These are phyloP conservation scores for Globisporangium sylvaticum DNA, from an alignment of 352 stramenopile species.

Conservation along the genomic window DNA sequence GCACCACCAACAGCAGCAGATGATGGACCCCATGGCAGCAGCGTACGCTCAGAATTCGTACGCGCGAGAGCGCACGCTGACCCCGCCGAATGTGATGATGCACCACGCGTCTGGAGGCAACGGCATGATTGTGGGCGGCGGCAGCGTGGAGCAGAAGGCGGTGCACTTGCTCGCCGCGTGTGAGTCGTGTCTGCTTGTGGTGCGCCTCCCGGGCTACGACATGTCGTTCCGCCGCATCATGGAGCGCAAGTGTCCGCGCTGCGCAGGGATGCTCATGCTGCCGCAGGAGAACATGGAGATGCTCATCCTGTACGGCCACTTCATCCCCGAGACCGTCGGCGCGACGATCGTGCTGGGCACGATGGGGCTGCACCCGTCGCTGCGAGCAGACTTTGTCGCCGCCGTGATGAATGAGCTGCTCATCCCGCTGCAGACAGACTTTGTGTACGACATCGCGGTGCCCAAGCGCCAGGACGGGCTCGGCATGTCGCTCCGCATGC, in stretches of 20 bases:
- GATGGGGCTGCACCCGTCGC: constrained; percentile 67
- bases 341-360: constrained; percentile 60
- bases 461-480: constrained; percentile 75
- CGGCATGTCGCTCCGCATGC: constrained; percentile 85
- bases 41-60: constrained; percentile 13
- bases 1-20: constrained; percentile 14
- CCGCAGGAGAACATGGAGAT: constrained; percentile 84
- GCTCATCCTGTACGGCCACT: constrained; percentile 84
- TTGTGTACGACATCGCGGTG: constrained; percentile 78
- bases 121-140: neutral
- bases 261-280: constrained; percentile 48
- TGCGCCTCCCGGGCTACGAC: constrained; percentile 62
- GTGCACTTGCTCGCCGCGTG: constrained; percentile 67
- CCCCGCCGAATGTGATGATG: constrained; percentile 15
- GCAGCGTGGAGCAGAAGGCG: constrained; percentile 30
- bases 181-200: constrained; percentile 70
- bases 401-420: constrained; percentile 84
- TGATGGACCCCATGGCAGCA: constrained; percentile 16
- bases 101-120: constrained; percentile 1
- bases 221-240: constrained; percentile 81
- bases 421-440: constrained; percentile 73
- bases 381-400: constrained; percentile 77
- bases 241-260: constrained; percentile 75
- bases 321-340: constrained; percentile 65
- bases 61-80: constrained; percentile 15